Conservation (phyloP, 306 rosid genomes). For the Mucuna pruriens region DNA sequence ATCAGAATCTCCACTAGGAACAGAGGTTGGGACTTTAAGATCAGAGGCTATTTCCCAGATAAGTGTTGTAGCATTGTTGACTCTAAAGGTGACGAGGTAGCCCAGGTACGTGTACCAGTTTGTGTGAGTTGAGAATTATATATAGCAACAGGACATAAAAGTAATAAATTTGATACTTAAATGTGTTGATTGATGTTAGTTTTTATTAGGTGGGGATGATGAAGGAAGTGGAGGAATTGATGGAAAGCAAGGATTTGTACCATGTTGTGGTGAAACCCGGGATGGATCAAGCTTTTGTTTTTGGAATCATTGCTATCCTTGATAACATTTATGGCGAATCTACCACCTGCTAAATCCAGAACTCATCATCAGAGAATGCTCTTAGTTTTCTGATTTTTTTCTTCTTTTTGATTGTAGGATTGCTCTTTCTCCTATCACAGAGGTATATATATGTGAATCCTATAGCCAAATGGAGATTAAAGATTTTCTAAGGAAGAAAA, state of each 20-base stretch:
- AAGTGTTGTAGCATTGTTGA: constrained; percentile 61
- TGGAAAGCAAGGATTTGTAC: constrained; percentile 54
- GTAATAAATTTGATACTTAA: not conserved
- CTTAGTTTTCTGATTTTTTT: not conserved
- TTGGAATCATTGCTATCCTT: constrained; percentile 49
- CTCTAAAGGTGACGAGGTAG: constrained; percentile 45
- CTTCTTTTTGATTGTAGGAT: not conserved
- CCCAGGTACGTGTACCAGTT: constrained; percentile 43
- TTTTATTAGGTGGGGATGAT: constrained; percentile 41
- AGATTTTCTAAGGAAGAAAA: not conserved
- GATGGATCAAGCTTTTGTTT: constrained; percentile 55
- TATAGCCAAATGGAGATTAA: not conserved
- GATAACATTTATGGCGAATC: constrained; percentile 57
- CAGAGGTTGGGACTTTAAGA: constrained; percentile 62
- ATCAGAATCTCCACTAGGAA: constrained; percentile 58
- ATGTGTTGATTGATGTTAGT: not conserved
- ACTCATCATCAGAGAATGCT: not conserved
- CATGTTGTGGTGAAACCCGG: constrained; percentile 53
- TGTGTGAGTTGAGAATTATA: not conserved
- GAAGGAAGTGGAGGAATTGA: constrained; percentile 46
- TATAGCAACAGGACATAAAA: not conserved
- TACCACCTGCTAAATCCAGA: constrained; percentile 27
- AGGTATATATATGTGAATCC: not conserved
- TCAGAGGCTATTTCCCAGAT: constrained; percentile 59
- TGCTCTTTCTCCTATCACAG: not conserved